Evolutionary conservation across 257 asterid species (phyloP).

Genomic region (Gentiana macrophylla): DNA sequence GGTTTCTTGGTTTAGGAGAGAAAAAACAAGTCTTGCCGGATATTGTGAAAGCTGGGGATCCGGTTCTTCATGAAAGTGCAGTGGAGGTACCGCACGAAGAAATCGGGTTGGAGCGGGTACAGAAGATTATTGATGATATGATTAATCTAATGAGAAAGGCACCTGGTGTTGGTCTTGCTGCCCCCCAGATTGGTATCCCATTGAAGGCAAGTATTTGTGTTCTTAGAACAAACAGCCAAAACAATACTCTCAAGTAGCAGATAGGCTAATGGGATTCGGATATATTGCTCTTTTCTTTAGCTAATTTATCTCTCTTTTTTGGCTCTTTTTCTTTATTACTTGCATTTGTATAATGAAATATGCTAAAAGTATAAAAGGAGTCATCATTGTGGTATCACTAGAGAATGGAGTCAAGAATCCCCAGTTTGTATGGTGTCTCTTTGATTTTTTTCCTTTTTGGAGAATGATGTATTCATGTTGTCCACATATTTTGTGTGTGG

Average conservation of each 20-base stretch:
- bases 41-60: slow-evolving; percentile 88
- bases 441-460: background rate
- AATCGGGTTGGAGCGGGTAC: slow-evolving; percentile 68
- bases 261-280: too few species aligned
- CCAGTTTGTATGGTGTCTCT: too few species aligned
- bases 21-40: slow-evolving; percentile 55
- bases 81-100: slow-evolving; percentile 55
- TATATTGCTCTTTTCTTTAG: too few species aligned
- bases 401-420: too few species aligned
- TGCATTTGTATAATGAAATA: too few species aligned
- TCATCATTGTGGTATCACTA: too few species aligned
- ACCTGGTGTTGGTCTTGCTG: slow-evolving; percentile 98
- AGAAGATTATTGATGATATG: slow-evolving; percentile 80
- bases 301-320: too few species aligned
- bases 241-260: too few species aligned
- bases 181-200: slow-evolving; percentile 93
- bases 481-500: too few species aligned
- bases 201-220: slow-evolving; percentile 39
- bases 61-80: slow-evolving; percentile 87
- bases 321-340: too few species aligned
- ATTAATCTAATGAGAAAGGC: slow-evolving; percentile 69
- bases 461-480: background rate
- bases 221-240: too few species aligned
- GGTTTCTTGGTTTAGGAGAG: slow-evolving; percentile 61
- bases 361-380: too few species aligned